Percentiles rank a stretch among this genome's conserved stretches.
Conservation (phyloP, 2,329 filamentous ascomycete genomes). For the Colletotrichum truncatum region DNA sequence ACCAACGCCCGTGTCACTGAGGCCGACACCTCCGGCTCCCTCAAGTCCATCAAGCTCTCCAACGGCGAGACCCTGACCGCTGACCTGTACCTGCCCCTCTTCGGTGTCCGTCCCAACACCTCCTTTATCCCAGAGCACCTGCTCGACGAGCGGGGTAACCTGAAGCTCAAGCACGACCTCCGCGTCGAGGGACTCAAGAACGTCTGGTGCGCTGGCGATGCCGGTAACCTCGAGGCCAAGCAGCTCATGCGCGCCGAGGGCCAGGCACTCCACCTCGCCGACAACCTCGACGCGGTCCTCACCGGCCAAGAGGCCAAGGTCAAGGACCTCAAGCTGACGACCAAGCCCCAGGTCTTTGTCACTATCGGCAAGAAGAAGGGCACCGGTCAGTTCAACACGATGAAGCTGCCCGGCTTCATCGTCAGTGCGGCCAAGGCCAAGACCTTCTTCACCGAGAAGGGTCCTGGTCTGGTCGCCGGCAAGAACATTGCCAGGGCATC, state of each 20-base stretch:
- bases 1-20: constrained; percentile 47
- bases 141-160: constrained; percentile 34
- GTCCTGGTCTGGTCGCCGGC: constrained; percentile 18
- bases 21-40: constrained; percentile 32
- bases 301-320: constrained; percentile 22
- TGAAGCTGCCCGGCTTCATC: constrained; percentile 30
- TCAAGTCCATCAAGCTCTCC: constrained; percentile 45
- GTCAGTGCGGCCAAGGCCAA: constrained; percentile 30
- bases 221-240: constrained; percentile 34
- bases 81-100: constrained; percentile 42
- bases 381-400: constrained; percentile 28
- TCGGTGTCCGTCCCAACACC: constrained; percentile 39
- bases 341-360: constrained; percentile 28
- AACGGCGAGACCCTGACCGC: constrained; percentile 36
- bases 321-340: constrained; percentile 28
- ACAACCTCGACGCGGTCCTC: constrained; percentile 41
- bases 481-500: constrained; percentile 30
- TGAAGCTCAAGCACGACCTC: constrained; percentile 36
- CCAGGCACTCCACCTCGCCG: constrained; percentile 45
- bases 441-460: constrained; percentile 31
- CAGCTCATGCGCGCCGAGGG: constrained; percentile 38
- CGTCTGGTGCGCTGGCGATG: constrained; percentile 41
- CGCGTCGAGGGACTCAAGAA: constrained; percentile 32
- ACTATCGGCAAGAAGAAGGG: constrained; percentile 30
- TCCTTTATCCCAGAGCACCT: constrained; percentile 36